These are phyloP conservation scores for Penicillium psychrosexuale DNA, from an alignment of 2,329 filamentous ascomycete species.

Conservation along the genomic window DNA sequence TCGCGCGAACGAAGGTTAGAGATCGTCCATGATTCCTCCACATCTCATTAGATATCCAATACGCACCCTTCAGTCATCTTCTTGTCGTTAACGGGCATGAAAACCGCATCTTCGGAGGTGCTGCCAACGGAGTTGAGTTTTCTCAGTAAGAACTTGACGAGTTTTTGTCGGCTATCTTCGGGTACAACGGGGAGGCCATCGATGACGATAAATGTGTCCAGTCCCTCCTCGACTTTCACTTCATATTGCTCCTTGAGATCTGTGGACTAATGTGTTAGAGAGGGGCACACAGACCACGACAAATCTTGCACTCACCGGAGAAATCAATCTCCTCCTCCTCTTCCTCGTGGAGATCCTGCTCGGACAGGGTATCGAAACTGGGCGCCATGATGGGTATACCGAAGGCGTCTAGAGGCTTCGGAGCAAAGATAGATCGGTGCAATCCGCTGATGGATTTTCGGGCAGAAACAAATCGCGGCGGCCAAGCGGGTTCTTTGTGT, in stretches of 20 bases:
- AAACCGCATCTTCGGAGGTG: slow-evolving; percentile 80
- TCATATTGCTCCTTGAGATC: slow-evolving; percentile 93
- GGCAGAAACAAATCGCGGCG: slow-evolving; percentile 34
- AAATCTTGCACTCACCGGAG: slow-evolving; percentile 52
- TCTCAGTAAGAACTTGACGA: slow-evolving; percentile 92
- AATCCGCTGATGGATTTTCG: slow-evolving; percentile 33
- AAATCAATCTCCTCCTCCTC: slow-evolving; percentile 94
- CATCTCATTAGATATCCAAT: background rate
- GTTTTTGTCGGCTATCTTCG: slow-evolving; percentile 87
- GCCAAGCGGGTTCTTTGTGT: slow-evolving; percentile 35
- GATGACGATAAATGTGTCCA: slow-evolving; percentile 94
- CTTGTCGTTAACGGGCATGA: slow-evolving; percentile 89
- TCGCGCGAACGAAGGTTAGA: slow-evolving; percentile 2
- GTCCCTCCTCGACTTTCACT: slow-evolving; percentile 90
- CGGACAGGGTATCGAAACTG: slow-evolving; percentile 87
- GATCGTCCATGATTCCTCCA: background rate
- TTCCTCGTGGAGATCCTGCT: slow-evolving; percentile 85
- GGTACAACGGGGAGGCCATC: slow-evolving; percentile 88
- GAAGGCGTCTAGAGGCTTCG: slow-evolving; percentile 20
- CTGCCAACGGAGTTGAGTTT: slow-evolving; percentile 84
- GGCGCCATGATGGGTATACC: slow-evolving; percentile 70
- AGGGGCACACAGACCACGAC: slow-evolving; percentile 27
- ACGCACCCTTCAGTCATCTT: slow-evolving; percentile 81
- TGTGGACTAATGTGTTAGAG: slow-evolving; percentile 28
- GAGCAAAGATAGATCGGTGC: slow-evolving; percentile 22